A percentile compares a stretch with the other conserved stretches of the same genome.
Evolutionary conservation across 495 filamentous ascomycete genomes (phyloP).

Genomic region (Patellaria atrata): DNA sequence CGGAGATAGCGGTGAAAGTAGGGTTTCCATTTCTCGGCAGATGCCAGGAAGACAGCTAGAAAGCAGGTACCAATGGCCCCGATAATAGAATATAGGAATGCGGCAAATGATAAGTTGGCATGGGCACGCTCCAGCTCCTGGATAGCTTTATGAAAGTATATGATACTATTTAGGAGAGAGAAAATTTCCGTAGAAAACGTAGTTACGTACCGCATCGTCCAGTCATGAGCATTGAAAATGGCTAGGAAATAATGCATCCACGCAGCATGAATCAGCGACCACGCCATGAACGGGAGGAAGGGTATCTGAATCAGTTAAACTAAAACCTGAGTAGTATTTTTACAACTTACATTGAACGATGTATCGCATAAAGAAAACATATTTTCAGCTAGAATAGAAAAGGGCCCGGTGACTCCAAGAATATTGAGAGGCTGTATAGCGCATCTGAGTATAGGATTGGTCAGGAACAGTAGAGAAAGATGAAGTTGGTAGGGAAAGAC

Average conservation of each 20-base stretch:
- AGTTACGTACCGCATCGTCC: slow-evolving; percentile 66
- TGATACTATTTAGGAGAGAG: slow-evolving; percentile 55
- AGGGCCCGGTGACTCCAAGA: slow-evolving; percentile 58
- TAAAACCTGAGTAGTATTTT: neutral
- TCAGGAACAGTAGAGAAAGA: neutral
- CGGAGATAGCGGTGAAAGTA: slow-evolving; percentile 53
- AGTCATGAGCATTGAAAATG: slow-evolving; percentile 60
- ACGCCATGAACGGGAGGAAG: slow-evolving; percentile 61
- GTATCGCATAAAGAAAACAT: slow-evolving; percentile 46
- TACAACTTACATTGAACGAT: slow-evolving; percentile 38
- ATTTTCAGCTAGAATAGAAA: slow-evolving; percentile 57
- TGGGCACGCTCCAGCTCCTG: slow-evolving; percentile 54
- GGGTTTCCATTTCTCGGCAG: slow-evolving; percentile 49
- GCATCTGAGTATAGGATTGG: slow-evolving; percentile 30
- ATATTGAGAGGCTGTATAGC: slow-evolving; percentile 60
- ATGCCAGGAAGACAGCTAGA: slow-evolving; percentile 49
- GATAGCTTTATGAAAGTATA: slow-evolving; percentile 62
- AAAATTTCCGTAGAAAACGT: slow-evolving; percentile 60
- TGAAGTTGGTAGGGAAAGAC: neutral
- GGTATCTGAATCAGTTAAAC: slow-evolving; percentile 32
- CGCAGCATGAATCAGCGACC: slow-evolving; percentile 53
- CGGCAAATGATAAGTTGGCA: slow-evolving; percentile 43
- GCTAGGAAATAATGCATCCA: slow-evolving; percentile 60
- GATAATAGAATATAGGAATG: slow-evolving; percentile 57
- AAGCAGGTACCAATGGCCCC: slow-evolving; percentile 57